A percentile compares a stretch with the other conserved stretches of the same genome.
Evolutionary conservation across 2,329 filamentous ascomycete genomes (phyloP).

Genomic region (Eurotiales sp.): DNA sequence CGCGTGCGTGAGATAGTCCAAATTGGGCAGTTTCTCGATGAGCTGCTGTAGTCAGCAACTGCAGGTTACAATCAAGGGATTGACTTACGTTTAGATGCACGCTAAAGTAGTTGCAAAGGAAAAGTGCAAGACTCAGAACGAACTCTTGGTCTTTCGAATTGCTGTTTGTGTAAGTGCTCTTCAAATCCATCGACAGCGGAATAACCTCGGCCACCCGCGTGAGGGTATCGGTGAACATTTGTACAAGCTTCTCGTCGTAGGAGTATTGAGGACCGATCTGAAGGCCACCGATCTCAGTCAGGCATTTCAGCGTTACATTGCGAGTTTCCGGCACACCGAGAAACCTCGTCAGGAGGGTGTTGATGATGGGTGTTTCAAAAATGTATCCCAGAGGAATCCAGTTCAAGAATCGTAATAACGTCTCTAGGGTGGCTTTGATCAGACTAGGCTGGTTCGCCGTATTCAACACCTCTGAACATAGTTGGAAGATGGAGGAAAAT

Average conservation of each 20-base stretch:
- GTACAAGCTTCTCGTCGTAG: conserved; percentile 92
- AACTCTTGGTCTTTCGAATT: conserved; percentile 96
- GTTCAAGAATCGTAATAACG: conserved; percentile 91
- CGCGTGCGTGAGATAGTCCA: conserved; percentile 89
- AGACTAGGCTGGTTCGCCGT: conserved; percentile 84
- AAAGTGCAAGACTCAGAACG: conserved; percentile 91
- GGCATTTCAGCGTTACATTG: conserved; percentile 91
- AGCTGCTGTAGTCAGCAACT: conserved; percentile 51
- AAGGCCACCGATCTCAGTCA: conserved; percentile 94
- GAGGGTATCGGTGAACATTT: conserved; percentile 97
- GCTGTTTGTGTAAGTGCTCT: conserved; percentile 84
- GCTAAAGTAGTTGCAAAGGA: conserved; percentile 94
- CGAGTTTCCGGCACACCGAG: conserved; percentile 91
- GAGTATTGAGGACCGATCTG: conserved; percentile 72
- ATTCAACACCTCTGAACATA: conserved; percentile 91
- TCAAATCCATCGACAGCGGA: conserved; percentile 82
- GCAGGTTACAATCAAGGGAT: background rate
- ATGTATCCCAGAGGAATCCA: conserved; percentile 99
- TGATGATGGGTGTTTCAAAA: conserved; percentile 95
- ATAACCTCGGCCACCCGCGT: conserved; percentile 92
- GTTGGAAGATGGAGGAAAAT: conserved; percentile 96
- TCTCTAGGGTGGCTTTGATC: conserved; percentile 95
- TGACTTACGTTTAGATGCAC: conserved; percentile 73
- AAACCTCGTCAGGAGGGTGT: conserved; percentile 88
- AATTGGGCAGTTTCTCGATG: conserved; percentile 92